Conservation (phyloP, 306 rosid genomes). For the Aeschynomene evenia region DNA sequence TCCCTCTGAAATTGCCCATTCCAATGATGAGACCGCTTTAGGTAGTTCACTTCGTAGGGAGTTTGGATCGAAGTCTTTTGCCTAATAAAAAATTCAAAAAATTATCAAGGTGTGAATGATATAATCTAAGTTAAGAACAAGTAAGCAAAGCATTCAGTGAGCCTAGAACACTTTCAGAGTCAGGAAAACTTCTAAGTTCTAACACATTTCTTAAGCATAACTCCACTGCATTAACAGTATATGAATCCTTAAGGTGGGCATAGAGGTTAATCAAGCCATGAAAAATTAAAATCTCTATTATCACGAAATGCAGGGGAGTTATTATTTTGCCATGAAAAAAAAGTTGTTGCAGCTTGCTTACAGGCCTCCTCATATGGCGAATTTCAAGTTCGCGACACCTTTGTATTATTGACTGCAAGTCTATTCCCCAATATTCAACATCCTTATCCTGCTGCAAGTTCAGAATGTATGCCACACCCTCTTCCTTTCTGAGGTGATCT, state of each 20-base stretch:
- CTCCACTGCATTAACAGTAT: background rate
- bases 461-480: conserved; percentile 80
- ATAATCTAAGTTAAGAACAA: conserved; percentile 12
- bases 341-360: conserved; percentile 29
- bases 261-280: conserved; percentile 3
- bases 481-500: conserved; percentile 67
- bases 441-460: conserved; percentile 93
- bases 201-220: background rate
- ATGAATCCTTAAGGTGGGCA: conserved; percentile 1
- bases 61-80: conserved; percentile 86
- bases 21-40: conserved; percentile 86
- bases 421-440: conserved; percentile 84
- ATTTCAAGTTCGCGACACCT: conserved; percentile 63
- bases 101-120: conserved; percentile 12
- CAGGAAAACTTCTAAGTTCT: conserved; percentile 6
- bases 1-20: conserved; percentile 84
- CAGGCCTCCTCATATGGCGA: conserved; percentile 81
- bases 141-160: background rate
- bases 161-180: background rate
- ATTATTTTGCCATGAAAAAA: background rate
- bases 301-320: background rate
- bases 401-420: conserved; percentile 55
- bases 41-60: conserved; percentile 74
- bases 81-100: conserved; percentile 45
- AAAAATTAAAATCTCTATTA: background rate